phyloP scores from a whole-genome alignment of 345 rosid species.

The Durio zibethinus region DNA sequence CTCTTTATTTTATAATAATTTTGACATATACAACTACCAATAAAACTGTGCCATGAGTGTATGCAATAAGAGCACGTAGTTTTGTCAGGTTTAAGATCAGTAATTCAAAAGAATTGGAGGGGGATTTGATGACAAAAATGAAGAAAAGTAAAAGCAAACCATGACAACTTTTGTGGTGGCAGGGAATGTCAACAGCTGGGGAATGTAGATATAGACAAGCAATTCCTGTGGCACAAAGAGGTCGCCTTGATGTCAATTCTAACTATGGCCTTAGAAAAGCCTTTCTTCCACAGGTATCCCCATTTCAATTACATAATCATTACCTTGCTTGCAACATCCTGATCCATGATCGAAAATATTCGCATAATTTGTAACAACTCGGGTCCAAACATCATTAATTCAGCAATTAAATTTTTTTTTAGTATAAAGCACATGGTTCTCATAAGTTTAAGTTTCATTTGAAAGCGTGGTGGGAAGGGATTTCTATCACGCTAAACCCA shows the following conservation, averaged over 20 bases:
- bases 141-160: not conserved
- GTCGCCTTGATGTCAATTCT: slow-evolving; percentile 60
- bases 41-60: not conserved
- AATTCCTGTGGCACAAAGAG: slow-evolving; percentile 64
- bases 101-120: too few relatives aligned
- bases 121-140: not conserved
- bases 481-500: too few relatives aligned
- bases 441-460: too few relatives aligned
- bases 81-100: too few relatives aligned
- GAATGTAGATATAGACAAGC: slow-evolving; percentile 86
- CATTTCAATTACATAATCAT: not conserved
- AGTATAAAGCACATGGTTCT: not conserved
- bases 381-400: too few relatives aligned
- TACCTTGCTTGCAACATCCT: not conserved
- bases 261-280: slow-evolving; percentile 69
- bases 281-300: slow-evolving; percentile 71
- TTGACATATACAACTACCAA: not conserved
- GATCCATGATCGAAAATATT: not conserved
- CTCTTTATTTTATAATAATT: not conserved
- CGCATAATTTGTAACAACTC: not conserved
- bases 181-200: slow-evolving; percentile 69
- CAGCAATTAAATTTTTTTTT: not conserved
- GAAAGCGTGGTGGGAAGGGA: too few relatives aligned
- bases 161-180: not conserved
- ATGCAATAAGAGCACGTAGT: too few relatives aligned